These are phyloP conservation scores for Chalara sp. DNA, from an alignment of 2,329 filamentous ascomycete species.

Conservation along the genomic window DNA sequence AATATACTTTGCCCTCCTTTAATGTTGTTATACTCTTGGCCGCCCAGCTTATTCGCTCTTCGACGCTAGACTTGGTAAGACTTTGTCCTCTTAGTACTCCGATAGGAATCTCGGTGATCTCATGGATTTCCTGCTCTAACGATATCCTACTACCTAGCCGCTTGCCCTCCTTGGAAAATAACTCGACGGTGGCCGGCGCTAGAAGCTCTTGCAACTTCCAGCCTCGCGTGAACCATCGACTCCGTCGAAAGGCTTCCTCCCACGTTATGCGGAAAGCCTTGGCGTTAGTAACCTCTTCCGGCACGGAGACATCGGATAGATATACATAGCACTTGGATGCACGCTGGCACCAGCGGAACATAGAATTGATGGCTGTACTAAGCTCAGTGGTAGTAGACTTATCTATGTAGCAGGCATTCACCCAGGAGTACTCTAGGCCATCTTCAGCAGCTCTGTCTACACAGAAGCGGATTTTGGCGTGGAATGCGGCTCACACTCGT, in stretches of 20 bases:
- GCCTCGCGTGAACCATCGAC: not conserved
- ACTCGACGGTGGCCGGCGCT: conserved; percentile 1
- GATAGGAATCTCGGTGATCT: conserved; percentile 4
- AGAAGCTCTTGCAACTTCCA: no score
- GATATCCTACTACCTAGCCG: not conserved
- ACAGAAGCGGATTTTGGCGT: conserved; percentile 6
- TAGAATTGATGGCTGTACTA: no score
- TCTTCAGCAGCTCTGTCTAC: conserved; percentile 3
- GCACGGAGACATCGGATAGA: conserved; percentile 2
- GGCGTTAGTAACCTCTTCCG: conserved; percentile 3
- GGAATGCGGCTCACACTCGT: no score
- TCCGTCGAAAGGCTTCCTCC: conserved; percentile 1
- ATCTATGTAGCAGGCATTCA: not conserved
- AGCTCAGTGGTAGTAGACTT: no score
- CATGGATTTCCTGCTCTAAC: not conserved
- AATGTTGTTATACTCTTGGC: no score
- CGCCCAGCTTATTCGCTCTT: conserved; percentile 31
- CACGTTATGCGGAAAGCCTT: conserved; percentile 1
- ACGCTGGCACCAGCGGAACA: not conserved
- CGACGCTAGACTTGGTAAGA: conserved; percentile 2
- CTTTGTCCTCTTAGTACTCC: not conserved
- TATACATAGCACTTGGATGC: conserved; percentile 2
- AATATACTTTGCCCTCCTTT: conserved; percentile 32
- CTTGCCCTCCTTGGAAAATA: not conserved
- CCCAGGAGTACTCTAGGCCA: conserved; percentile 1